These are phyloP conservation scores for Kwoniella sp. DNA, from an alignment of 768 basidiomycete genomes.

Conservation along the genomic window DNA sequence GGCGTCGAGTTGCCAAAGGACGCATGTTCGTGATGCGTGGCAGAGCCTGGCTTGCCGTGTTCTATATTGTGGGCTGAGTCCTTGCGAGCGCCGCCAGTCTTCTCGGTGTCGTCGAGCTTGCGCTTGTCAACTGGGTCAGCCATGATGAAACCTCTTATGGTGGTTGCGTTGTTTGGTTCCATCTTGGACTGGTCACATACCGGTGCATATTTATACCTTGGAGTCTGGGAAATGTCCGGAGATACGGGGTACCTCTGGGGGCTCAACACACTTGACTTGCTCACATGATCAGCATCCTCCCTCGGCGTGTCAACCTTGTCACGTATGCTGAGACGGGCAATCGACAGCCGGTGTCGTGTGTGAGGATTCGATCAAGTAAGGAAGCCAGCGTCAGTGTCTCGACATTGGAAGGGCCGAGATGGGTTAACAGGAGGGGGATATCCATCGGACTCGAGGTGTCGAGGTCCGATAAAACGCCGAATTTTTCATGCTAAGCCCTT, in stretches of 20 bases:
- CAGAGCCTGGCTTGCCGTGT: neutral
- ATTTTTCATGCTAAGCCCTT: neutral
- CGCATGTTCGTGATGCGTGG: constrained; percentile 9
- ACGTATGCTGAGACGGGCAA: too few relatives aligned
- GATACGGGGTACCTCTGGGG: neutral
- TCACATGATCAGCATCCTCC: neutral
- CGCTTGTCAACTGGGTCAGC: neutral
- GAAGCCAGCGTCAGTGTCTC: too few relatives aligned
- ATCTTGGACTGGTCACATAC: neutral
- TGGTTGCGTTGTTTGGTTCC: constrained; percentile 1
- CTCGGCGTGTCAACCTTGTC: too few relatives aligned
- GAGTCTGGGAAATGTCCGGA: neutral
- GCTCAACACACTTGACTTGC: too few relatives aligned
- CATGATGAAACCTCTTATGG: neutral
- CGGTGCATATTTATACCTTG: neutral
- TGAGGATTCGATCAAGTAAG: too few relatives aligned
- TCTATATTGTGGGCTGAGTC: neutral
- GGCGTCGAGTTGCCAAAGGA: constrained; percentile 1
- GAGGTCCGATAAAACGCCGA: neutral
- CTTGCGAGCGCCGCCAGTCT: neutral
- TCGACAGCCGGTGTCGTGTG: too few relatives aligned
- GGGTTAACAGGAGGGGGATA: too few relatives aligned
- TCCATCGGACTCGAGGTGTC: too few relatives aligned
- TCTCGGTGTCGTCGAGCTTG: neutral
- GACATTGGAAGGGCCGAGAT: too few relatives aligned